These are phyloP conservation scores for Clarireedia homoeocarpa DNA, from an alignment of 2,329 filamentous ascomycete genomes.

Conservation along the genomic window DNA sequence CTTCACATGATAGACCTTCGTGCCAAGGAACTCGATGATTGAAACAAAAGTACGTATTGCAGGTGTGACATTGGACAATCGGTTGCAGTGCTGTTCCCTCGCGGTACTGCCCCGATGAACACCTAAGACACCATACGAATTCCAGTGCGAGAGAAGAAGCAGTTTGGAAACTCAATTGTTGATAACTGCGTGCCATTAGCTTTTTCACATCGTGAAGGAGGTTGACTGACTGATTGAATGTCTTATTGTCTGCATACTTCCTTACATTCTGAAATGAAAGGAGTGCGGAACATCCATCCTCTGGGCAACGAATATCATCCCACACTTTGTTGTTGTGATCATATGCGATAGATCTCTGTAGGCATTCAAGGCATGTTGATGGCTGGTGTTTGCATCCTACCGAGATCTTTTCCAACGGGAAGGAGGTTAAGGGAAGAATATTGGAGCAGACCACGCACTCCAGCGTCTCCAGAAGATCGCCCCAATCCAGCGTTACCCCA, in stretches of 20 bases:
- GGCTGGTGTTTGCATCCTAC: background rate
- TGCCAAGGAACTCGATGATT: background rate
- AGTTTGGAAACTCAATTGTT: background rate
- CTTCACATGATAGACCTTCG: background rate
- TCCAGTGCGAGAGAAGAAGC: background rate
- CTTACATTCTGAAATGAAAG: background rate
- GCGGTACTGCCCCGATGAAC: background rate
- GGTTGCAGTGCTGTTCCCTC: background rate
- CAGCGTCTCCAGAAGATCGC: background rate
- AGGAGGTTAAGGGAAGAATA: background rate
- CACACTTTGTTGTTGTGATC: background rate
- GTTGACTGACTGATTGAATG: background rate
- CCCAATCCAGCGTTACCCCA: background rate
- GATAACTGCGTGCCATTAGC: background rate
- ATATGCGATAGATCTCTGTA: background rate
- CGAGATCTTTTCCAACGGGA: background rate
- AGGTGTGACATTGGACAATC: background rate
- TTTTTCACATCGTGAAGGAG: background rate
- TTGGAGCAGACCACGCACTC: background rate
- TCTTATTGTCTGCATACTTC: background rate
- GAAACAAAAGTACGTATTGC: background rate
- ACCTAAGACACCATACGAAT: background rate
- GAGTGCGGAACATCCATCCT: background rate
- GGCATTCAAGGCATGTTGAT: background rate
- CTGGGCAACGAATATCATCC: background rate